Evolutionary conservation across 2,329 filamentous ascomycete genomes (phyloP), one percentile per base, ranked within the genome.

Genomic region (Colletotrichum graminicola): DNA sequence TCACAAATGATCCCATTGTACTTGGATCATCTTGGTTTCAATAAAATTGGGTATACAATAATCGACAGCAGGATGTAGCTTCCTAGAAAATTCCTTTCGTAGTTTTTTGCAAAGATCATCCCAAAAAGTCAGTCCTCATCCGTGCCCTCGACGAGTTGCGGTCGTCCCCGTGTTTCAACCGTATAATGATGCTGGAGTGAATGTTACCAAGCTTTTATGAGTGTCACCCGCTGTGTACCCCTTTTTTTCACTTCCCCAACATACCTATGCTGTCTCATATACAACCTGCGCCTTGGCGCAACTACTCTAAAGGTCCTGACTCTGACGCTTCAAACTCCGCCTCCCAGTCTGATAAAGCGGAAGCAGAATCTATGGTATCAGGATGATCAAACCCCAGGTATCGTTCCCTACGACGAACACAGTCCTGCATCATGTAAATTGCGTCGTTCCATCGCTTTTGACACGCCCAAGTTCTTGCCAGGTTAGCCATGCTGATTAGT

Each of bases 311-410:
- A 41, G 39, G 18, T 14, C 0, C 39, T 5, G 6, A 16, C 5
- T 1, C 14, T 7, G 14, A 1, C 5, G 14, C 39, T 18, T 18
- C 10, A 3, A 41, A 18, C 14, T 41, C 16, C 16, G 39, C 16
- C 14, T 7, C 10, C 14, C 39, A 41, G 4, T 6, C 5, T 41
- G 39, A 41, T 2, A 41, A 41, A 41, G 16, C 4, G 1, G 39
- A 5, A 5, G 5, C 39, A 16, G 2, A 39, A 14, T 2, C 4
- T 39, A 16, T 14, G 1, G 12, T 36, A 36, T 14, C 2, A 4
- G 11, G 36, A 39, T 39, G 10, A 14, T 39, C 3, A 1, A 4
- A 14, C 0, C 2, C 36, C 3, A 14, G 12, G 12, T 0, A 39
- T 39, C 36, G 12, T 12, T 39, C 36, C 36, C 11, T 39, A 14